Base-by-base conservation (phyloP, 148 eudicot species). In the Rhododendron molle region DNA sequence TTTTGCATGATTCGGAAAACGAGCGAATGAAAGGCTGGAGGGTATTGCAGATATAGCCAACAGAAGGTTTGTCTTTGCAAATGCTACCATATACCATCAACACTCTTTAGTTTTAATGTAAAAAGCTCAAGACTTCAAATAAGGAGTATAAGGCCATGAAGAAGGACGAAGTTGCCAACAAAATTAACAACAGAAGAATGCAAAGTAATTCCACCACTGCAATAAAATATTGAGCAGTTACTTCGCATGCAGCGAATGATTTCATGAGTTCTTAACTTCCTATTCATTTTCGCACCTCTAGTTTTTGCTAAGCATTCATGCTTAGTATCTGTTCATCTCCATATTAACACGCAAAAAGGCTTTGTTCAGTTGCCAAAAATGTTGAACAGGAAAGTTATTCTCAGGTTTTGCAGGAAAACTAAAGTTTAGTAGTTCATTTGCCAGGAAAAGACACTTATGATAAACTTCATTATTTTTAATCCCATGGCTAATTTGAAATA, bases 71-170 rank as follows among this genome's bases (percentile, higher is more conserved):
- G 23, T 34, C 83, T 46, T 10, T 26, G 15, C 13, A n/a, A 46
- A 78, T 67, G 16, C 44, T 46, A 44, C 81, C 58, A 2, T n/a
- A 78, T n/a, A 47, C 32, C 12, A 78, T 50, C 34, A 78, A 26
- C 81, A 78, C 18, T 78, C 58, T 47, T 78, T 36, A 26, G 10
- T 32, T 78, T 26, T 15, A n/a, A 26, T 46, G 34, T 26, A 78
- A 77, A 54, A 44, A 77, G 52, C 16, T 40, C 11, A 23, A 7
- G 50, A 76, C 50, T 21, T 3, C 38, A 21, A 40, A 76, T 20
- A 40, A 78, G 58, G 38, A 79, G 81, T 79, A 46, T 50, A 30
- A 80, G 56, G 1, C 67, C 21, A 80, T 52, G n/a, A 80, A 80
- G 34, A 80, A 38, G 52, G 40, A 80, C 2, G 83, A 50, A 52